A percentile compares a stretch with the other conserved stretches of the same genome.
phyloP scores from a whole-genome alignment of 371 early-diverging fungal genomes.

The Rhizopus microsporus region DNA sequence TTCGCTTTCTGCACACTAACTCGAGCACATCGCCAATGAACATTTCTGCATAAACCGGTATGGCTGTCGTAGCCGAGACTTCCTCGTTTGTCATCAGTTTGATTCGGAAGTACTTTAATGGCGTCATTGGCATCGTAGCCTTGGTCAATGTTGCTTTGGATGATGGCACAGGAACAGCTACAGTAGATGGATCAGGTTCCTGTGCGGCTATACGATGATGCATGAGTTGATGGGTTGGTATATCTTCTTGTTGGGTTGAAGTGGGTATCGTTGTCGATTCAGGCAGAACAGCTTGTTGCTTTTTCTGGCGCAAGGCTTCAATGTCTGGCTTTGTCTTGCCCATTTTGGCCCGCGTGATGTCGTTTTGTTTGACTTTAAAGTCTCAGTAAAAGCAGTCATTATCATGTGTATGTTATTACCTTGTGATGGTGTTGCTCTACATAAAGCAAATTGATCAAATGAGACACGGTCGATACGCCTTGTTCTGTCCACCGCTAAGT shows the following conservation, averaged over 20 bases:
- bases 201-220: slow-evolving; percentile 14
- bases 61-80: slow-evolving; percentile 83
- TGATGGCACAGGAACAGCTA: slow-evolving; percentile 53
- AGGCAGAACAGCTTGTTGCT: slow-evolving; percentile 12
- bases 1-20: slow-evolving; percentile 84
- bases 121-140: slow-evolving; percentile 54
- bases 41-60: slow-evolving; percentile 74
- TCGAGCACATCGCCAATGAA: slow-evolving; percentile 82
- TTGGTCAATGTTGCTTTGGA: slow-evolving; percentile 48
- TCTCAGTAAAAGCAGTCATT: neutral
- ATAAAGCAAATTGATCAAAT: slow-evolving; percentile 91
- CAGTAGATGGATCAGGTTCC: slow-evolving; percentile 44
- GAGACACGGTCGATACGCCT: slow-evolving; percentile 83
- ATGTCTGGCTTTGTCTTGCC: slow-evolving; percentile 36
- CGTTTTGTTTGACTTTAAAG: slow-evolving; percentile 42
- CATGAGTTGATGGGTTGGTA: slow-evolving; percentile 25
- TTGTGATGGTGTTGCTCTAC: slow-evolving; percentile 76
- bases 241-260: slow-evolving; percentile 9
- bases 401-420: slow-evolving; percentile 41
- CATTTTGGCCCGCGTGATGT: slow-evolving; percentile 42
- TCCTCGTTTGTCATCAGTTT: slow-evolving; percentile 61
- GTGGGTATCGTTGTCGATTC: slow-evolving; percentile 4
- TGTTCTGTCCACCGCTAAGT: slow-evolving; percentile 80
- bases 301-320: slow-evolving; percentile 27
- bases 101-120: slow-evolving; percentile 62